These are phyloP conservation scores for Penicillium sp. DNA, from an alignment of 2,329 filamentous ascomycete species.

Conservation along the genomic window DNA sequence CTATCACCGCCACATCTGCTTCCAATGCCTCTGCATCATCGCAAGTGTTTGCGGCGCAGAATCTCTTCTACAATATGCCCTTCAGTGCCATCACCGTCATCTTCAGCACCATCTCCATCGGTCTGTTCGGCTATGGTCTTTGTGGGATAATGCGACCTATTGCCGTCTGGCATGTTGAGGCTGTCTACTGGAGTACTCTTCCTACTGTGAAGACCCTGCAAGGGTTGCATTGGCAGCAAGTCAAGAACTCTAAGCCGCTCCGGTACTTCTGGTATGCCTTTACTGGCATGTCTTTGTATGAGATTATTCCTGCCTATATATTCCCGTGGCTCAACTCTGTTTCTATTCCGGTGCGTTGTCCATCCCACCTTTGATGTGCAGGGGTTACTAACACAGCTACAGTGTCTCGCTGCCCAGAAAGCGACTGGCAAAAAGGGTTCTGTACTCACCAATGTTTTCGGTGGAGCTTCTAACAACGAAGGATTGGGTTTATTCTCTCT, in stretches of 20 bases:
- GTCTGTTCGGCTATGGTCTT: conserved; percentile 49
- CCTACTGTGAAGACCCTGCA: conserved; percentile 49
- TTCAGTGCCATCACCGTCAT: conserved; percentile 42
- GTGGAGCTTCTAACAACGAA: conserved; percentile 46
- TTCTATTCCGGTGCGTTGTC: conserved; percentile 36
- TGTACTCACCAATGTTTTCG: conserved; percentile 44
- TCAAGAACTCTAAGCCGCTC: conserved; percentile 46
- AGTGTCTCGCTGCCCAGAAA: conserved; percentile 46
- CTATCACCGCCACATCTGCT: conserved; percentile 50
- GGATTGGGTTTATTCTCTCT: conserved; percentile 45
- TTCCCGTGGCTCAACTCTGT: too few species aligned
- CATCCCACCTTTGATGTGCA: too few species aligned
- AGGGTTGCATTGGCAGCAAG: conserved; percentile 47
- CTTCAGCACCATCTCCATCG: conserved; percentile 46
- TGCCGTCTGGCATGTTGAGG: conserved; percentile 48
- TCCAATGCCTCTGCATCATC: too few species aligned
- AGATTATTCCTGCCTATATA: conserved; percentile 50
- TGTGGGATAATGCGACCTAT: conserved; percentile 48
- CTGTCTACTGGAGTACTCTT: conserved; percentile 49
- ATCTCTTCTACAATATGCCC: conserved; percentile 47
- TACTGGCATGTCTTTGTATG: conserved; percentile 43
- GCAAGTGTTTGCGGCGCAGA: conserved; percentile 45
- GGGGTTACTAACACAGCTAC: background rate
- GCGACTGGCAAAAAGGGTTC: conserved; percentile 41
- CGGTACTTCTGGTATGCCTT: conserved; percentile 48